Evolutionary conservation across 2,329 filamentous ascomycete species (phyloP).

Genomic region (Trichophyton mentagrophytes): DNA sequence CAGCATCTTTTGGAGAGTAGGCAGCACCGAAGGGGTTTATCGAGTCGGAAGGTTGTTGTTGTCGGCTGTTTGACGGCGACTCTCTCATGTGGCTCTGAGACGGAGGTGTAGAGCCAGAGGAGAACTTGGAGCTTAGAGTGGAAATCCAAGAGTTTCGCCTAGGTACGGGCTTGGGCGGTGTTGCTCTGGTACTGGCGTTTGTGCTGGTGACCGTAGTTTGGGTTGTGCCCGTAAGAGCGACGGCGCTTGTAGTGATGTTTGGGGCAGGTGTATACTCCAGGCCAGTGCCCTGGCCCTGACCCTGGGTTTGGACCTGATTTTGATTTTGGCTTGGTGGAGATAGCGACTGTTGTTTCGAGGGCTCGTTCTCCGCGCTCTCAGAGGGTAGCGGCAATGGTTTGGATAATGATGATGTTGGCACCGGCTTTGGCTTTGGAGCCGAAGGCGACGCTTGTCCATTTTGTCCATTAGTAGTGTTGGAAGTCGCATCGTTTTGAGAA

Average conservation of each 20-base stretch:
- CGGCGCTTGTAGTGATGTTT: background rate
- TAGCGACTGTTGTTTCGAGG: background rate
- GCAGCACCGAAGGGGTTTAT: conserved; percentile 35
- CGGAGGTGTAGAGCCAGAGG: conserved; percentile 39
- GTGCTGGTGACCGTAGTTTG: background rate
- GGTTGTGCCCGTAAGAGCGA: background rate
- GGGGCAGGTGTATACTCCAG: background rate
- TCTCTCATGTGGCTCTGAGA: conserved; percentile 25
- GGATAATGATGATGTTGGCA: background rate
- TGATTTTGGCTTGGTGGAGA: background rate
- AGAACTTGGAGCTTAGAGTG: conserved; percentile 86
- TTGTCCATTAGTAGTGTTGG: background rate
- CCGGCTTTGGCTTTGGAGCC: background rate
- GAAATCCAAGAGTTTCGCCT: conserved; percentile 79
- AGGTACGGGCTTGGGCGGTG: conserved; percentile 1
- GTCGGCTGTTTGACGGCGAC: conserved; percentile 9
- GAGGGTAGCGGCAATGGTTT: background rate
- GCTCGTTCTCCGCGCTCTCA: background rate
- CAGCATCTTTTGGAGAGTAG: conserved; percentile 31
- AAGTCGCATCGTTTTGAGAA: background rate
- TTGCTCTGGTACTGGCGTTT: background rate
- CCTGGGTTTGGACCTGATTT: background rate
- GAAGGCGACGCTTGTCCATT: background rate
- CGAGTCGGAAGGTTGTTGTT: conserved; percentile 21
- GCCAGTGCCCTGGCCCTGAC: background rate